Conservation (phyloP, 1,284 basidiomycete genomes). For the Moesziomyces sp. region DNA sequence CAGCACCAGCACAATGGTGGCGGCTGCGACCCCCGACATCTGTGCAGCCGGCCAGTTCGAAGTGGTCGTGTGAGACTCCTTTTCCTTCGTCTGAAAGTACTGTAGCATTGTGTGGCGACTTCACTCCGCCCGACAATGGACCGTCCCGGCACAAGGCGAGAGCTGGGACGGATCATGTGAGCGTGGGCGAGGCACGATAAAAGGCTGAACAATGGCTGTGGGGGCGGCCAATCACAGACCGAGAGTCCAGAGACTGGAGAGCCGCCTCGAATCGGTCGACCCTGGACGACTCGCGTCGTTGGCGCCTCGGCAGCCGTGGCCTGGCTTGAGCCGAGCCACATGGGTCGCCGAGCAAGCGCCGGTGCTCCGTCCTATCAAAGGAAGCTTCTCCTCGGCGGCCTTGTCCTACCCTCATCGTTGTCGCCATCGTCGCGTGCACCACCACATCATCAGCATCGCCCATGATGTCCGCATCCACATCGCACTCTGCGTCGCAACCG, state of each 20-base stretch:
- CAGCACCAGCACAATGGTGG: too few species aligned
- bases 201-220: neutral
- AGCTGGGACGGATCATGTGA: too few species aligned
- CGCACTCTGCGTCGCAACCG: slow-evolving; percentile 3
- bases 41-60: neutral
- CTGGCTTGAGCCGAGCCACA: too few species aligned
- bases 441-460: neutral
- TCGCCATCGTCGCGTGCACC: neutral
- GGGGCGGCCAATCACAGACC: slow-evolving; percentile 14
- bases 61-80: neutral
- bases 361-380: too few species aligned
- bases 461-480: neutral
- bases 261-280: neutral
- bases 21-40: neutral
- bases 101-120: too few species aligned
- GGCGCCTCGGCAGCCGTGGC: too few species aligned
- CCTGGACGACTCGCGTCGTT: too few species aligned
- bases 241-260: too few species aligned
- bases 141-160: neutral
- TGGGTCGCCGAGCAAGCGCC: neutral
- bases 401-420: neutral
- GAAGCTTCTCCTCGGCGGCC: neutral
- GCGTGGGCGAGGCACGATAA: too few species aligned
- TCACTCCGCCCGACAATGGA: too few species aligned
- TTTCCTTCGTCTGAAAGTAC: neutral